A percentile compares a stretch with the other conserved stretches of the same genome.
These are phyloP conservation scores for Avena insularis DNA, from an alignment of 176 grass and related monocot genomes.

Conservation along the genomic window DNA sequence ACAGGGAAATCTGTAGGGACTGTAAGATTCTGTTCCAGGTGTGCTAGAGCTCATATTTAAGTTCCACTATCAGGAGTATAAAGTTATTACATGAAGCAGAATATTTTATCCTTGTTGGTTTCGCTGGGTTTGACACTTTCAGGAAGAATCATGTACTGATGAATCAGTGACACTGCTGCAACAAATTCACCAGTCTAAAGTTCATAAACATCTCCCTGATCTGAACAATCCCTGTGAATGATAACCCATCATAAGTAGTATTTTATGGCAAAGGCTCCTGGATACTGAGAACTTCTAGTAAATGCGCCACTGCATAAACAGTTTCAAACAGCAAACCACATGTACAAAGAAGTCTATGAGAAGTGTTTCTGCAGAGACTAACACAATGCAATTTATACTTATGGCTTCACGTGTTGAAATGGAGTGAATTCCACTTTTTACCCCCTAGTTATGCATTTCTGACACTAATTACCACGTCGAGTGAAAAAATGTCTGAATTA, in stretches of 20 bases:
- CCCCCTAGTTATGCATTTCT: too few relatives aligned
- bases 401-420: background rate
- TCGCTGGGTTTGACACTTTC: background rate
- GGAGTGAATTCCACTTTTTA: too few relatives aligned
- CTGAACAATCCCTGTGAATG: background rate
- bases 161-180: background rate
- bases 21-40: constrained; percentile 56
- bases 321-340: background rate
- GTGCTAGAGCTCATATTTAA: constrained; percentile 26
- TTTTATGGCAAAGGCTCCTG: background rate
- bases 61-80: constrained; percentile 37
- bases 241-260: background rate
- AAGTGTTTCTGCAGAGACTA: background rate
- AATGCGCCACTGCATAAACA: background rate
- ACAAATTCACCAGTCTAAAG: background rate
- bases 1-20: constrained; percentile 42
- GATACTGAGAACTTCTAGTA: background rate
- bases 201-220: background rate
- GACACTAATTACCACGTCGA: too few relatives aligned
- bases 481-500: too few relatives aligned
- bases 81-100: background rate
- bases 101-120: constrained; percentile 24
- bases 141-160: background rate
- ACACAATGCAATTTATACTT: background rate
- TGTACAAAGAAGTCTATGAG: background rate